Evolutionary conservation across 192 early-diverging fungal species (phyloP), one percentile per base, ranked within the genome.

Genomic region (Umbelopsis sp.): DNA sequence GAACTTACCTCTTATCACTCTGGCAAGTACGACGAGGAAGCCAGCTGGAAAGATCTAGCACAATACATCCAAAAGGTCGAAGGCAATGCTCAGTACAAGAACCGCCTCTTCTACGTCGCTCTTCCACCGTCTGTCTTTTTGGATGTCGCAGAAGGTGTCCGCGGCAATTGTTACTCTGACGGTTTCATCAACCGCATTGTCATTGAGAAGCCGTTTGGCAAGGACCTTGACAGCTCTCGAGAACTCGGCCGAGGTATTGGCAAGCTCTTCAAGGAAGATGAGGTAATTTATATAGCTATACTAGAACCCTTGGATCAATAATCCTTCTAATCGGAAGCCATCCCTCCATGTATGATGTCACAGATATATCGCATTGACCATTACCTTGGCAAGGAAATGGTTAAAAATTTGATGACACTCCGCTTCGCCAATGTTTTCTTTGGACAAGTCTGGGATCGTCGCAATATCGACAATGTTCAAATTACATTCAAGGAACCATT

Each of bases 301-400:
- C 34, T 3, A 17, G 12, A 14, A 6, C 26, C 14, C 4, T 10
- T 29, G 31, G 0, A 11, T 29, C 1, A 32, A 34, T 21, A 26
- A 25, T 14, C 12, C 12, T 17, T 41, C 38, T 41, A 41, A 41
- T 11, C 4, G 38, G 14, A 32, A 62, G 22, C 25, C 0, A 54
- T 10, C 26, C 7, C 25, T 8, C 3, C n/a, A 62, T 34, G 26
- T 62, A 32, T 62, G 56, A 62, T 62, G 56, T 32, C 44, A 11
- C 68, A 94, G 91, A 94, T 97, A 65, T 98, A 95, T 86, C 92
- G 97, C 66, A 99, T 99, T 73, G 97, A 99, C 79, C 97, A 99
- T 80, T 99, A 99, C 73, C 89, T 98, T 38, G 97, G 97, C 71
- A 98, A 98, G 80, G 97, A 98, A 77, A 98, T 98, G 97, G 96